phyloP scores from a whole-genome alignment of 345 rosid genomes.

The Conringia planisiliqua region DNA sequence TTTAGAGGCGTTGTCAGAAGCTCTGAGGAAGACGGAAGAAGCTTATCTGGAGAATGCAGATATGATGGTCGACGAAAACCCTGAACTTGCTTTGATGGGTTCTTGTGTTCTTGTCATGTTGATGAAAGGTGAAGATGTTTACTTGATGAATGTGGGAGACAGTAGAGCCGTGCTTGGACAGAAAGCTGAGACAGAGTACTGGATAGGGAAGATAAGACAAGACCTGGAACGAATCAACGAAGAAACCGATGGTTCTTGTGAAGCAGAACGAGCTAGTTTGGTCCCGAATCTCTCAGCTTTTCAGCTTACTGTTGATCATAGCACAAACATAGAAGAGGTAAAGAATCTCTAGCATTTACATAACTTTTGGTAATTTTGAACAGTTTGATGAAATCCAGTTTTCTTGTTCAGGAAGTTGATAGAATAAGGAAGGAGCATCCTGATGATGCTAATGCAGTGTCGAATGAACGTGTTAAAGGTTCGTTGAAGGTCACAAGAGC shows the following conservation, averaged over 20 bases:
- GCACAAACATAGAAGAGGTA: slow-evolving; percentile 87
- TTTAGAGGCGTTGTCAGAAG: slow-evolving; percentile 73
- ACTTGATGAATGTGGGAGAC: slow-evolving; percentile 94
- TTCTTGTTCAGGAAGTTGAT: slow-evolving; percentile 66
- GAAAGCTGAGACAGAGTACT: slow-evolving; percentile 59
- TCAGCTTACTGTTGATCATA: slow-evolving; percentile 88
- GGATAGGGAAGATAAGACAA: slow-evolving; percentile 66
- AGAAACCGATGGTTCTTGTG: slow-evolving; percentile 64
- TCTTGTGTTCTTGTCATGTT: slow-evolving; percentile 92
- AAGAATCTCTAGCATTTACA: not conserved
- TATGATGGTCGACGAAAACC: slow-evolving; percentile 81
- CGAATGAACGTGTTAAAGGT: slow-evolving; percentile 91
- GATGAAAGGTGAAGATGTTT: slow-evolving; percentile 96
- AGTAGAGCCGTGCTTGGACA: slow-evolving; percentile 90
- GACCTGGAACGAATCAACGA: slow-evolving; percentile 91
- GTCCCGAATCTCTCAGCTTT: slow-evolving; percentile 45
- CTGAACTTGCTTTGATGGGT: slow-evolving; percentile 93
- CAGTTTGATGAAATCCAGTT: not conserved
- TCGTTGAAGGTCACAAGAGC: slow-evolving; percentile 95
- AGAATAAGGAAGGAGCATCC: slow-evolving; percentile 80
- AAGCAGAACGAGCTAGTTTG: slow-evolving; percentile 35
- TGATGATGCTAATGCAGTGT: slow-evolving; percentile 65
- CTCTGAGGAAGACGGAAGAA: slow-evolving; percentile 86
- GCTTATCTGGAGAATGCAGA: slow-evolving; percentile 76
- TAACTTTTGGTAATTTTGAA: not conserved